A percentile compares a stretch with the other conserved stretches of the same genome.
Evolutionary conservation across 768 basidiomycete genomes (phyloP).

Genomic region (Strobilomyces dryophilus): DNA sequence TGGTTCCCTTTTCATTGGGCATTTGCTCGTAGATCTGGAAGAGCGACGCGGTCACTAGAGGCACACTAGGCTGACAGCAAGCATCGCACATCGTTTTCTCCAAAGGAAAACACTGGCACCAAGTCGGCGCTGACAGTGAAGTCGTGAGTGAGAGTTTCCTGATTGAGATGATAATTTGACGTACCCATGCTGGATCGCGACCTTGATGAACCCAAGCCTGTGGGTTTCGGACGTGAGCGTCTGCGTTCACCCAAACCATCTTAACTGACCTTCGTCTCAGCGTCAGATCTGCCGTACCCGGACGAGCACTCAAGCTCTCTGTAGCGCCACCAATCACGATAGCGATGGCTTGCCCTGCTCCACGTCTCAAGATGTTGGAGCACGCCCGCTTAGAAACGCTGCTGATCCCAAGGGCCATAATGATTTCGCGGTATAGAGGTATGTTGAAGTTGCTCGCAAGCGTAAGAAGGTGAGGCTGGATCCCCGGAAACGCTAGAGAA

Average conservation of each 20-base stretch:
- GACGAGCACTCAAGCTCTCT: constrained; percentile 89
- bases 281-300: constrained; percentile 93
- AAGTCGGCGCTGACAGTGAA: constrained; percentile 69
- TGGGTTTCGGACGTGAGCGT: neutral
- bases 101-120: constrained; percentile 97
- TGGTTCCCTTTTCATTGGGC: constrained; percentile 92
- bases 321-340: constrained; percentile 97
- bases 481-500: constrained; percentile 84
- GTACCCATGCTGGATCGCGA: constrained; percentile 86
- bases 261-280: constrained; percentile 56
- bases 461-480: constrained; percentile 90
- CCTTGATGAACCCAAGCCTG: constrained; percentile 92
- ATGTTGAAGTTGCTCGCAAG: constrained; percentile 85
- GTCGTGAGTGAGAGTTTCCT: constrained; percentile 1
- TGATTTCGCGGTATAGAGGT: constrained; percentile 90
- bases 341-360: constrained; percentile 70
- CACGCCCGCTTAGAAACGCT: constrained; percentile 91
- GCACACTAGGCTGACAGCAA: neutral
- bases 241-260: neutral
- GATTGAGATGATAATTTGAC: constrained; percentile 13
- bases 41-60: neutral
- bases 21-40: constrained; percentile 92
- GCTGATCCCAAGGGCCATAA: constrained; percentile 84
- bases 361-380: constrained; percentile 71
- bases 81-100: constrained; percentile 86